These are phyloP conservation scores for Edaphochlamys debaryana DNA, from an alignment of 139 green algal species.

Conservation along the genomic window DNA sequence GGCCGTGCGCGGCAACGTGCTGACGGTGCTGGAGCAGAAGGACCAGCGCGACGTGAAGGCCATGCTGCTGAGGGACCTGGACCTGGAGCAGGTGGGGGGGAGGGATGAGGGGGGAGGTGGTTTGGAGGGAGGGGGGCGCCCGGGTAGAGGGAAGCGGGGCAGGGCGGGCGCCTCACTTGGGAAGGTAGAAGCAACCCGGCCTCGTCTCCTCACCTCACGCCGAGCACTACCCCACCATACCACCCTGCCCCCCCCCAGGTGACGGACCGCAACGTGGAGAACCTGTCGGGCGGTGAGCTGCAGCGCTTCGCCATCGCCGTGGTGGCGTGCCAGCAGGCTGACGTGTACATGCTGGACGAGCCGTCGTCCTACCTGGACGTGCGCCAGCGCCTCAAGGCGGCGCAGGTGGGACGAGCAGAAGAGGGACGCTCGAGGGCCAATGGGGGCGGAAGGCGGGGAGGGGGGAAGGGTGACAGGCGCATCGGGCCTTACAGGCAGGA, in stretches of 20 bases:
- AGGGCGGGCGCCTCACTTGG: too few relatives aligned
- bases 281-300: constrained; percentile 96
- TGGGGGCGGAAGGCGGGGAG: background rate
- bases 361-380: constrained; percentile 98
- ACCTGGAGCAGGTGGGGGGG: constrained; percentile 85
- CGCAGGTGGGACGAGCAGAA: constrained; percentile 81
- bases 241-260: constrained; percentile 73
- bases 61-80: constrained; percentile 79
- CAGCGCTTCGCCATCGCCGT: constrained; percentile 98
- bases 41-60: constrained; percentile 81
- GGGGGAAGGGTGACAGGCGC: too few relatives aligned
- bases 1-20: constrained; percentile 40
- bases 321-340: constrained; percentile 80
- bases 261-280: constrained; percentile 94
- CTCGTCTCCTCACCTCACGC: too few relatives aligned
- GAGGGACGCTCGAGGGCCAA: too few relatives aligned
- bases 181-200: too few relatives aligned
- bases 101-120: background rate
- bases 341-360: constrained; percentile 99
- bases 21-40: constrained; percentile 80
- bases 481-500: too few relatives aligned
- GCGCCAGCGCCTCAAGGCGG: constrained; percentile 94
- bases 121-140: background rate
- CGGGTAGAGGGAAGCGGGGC: too few relatives aligned
- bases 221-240: too few relatives aligned